Evolutionary conservation across 805 yeast genomes (phyloP).

Genomic region (Metschnikowia lochheadii): DNA sequence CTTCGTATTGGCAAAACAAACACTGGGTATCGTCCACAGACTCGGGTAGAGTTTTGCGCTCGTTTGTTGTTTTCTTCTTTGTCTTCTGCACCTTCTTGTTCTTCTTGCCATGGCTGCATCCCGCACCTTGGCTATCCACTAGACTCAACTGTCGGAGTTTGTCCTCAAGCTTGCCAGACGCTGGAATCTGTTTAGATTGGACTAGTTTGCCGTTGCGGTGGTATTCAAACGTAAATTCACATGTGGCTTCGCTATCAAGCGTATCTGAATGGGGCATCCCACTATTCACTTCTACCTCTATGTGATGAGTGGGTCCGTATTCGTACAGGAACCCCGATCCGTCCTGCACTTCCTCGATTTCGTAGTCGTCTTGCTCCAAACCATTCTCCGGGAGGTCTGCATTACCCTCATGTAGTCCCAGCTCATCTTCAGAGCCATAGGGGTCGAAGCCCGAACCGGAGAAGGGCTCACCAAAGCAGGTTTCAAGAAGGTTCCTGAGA

Average conservation of each 20-base stretch:
- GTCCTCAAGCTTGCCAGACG: conserved; percentile 36
- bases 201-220: conserved; percentile 38
- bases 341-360: conserved; percentile 32
- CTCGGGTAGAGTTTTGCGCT: background rate
- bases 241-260: conserved; percentile 34
- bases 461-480: conserved; percentile 6
- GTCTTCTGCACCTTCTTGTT: conserved; percentile 12
- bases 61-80: conserved; percentile 8
- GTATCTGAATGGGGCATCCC: conserved; percentile 31
- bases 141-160: conserved; percentile 32
- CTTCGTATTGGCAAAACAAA: conserved; percentile 50
- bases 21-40: conserved; percentile 23
- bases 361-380: conserved; percentile 33
- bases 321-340: conserved; percentile 27
- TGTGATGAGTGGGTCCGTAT: conserved; percentile 35
- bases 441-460: conserved; percentile 13
- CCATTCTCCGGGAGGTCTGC: conserved; percentile 17
- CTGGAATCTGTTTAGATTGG: conserved; percentile 20
- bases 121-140: conserved; percentile 9
- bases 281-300: conserved; percentile 39
- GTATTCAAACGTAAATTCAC: conserved; percentile 44
- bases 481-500: conserved; percentile 9
- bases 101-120: conserved; percentile 9
- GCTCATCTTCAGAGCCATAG: conserved; percentile 38
- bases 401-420: conserved; percentile 35